Conservation (phyloP, 352 stramenopile species). For the Phytophthora sojae region DNA sequence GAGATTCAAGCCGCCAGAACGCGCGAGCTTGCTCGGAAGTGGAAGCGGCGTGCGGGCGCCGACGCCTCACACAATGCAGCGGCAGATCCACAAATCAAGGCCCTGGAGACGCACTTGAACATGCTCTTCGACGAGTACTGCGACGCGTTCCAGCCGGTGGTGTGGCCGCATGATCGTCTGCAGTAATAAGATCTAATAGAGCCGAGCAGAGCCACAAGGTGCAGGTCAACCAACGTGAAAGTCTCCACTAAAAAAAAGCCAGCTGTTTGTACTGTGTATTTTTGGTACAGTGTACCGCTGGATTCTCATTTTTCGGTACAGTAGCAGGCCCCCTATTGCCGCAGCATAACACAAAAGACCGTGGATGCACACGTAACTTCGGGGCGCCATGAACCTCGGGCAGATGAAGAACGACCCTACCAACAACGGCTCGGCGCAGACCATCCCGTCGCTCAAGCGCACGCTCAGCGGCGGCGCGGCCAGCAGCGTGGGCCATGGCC, state of each 20-base stretch:
- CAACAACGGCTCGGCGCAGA: slow-evolving; percentile 60
- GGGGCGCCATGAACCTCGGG: slow-evolving; percentile 70
- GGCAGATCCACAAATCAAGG: slow-evolving; percentile 14
- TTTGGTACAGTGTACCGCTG: slow-evolving; percentile 11
- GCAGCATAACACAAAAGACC: not conserved
- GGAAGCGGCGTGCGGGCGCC: slow-evolving; percentile 23
- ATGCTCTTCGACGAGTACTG: slow-evolving; percentile 73
- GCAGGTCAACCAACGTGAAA: not conserved
- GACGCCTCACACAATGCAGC: not conserved
- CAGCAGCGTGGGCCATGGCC: slow-evolving; percentile 46
- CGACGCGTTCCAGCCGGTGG: slow-evolving; percentile 58
- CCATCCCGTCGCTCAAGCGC: slow-evolving; percentile 88
- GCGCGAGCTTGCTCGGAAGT: slow-evolving; percentile 44
- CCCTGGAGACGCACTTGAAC: slow-evolving; percentile 63
- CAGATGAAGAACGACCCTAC: slow-evolving; percentile 71
- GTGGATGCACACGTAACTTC: slow-evolving; percentile 13
- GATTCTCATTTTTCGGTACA: slow-evolving; percentile 4
- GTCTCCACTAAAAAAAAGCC: slow-evolving; percentile 1
- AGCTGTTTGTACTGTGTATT: not conserved
- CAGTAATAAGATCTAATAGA: slow-evolving; percentile 19
- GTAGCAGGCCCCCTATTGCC: slow-evolving; percentile 1
- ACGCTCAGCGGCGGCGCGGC: slow-evolving; percentile 79
- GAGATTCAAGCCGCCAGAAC: slow-evolving; percentile 50
- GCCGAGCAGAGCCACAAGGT: no score
- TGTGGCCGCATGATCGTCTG: slow-evolving; percentile 62